These are phyloP conservation scores for Clonostachys chloroleuca DNA, from an alignment of 2,329 filamentous ascomycete genomes.

Conservation along the genomic window DNA sequence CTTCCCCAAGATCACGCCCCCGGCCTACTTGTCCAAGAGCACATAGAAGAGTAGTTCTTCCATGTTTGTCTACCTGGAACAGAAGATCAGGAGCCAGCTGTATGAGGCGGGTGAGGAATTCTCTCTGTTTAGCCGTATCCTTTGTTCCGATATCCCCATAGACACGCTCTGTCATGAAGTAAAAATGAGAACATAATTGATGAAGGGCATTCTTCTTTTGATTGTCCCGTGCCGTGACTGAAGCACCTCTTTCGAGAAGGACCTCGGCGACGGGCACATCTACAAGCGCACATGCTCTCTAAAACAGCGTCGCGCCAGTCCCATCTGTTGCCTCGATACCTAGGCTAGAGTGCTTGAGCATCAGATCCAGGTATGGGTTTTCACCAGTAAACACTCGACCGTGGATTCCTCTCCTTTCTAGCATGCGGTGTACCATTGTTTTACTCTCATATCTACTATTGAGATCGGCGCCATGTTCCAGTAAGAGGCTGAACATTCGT, in stretches of 20 bases:
- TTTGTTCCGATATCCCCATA: neutral
- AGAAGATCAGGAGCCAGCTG: neutral
- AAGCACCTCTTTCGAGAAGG: neutral
- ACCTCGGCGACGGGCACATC: neutral
- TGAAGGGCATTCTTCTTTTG: neutral
- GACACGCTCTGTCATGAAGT: neutral
- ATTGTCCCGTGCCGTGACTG: neutral
- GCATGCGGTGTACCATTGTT: neutral
- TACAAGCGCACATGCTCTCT: neutral
- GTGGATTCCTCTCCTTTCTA: neutral
- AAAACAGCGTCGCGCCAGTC: neutral
- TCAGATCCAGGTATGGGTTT: neutral
- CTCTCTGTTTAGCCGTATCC: neutral
- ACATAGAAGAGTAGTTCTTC: neutral
- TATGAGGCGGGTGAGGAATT: neutral
- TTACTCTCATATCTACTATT: neutral
- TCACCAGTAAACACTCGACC: neutral
- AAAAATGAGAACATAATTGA: neutral
- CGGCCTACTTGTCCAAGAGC: neutral
- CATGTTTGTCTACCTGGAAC: neutral
- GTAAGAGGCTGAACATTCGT: neutral
- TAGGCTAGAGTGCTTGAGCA: neutral
- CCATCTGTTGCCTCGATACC: neutral
- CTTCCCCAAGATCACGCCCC: neutral
- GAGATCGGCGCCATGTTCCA: neutral